Conservation (phyloP, 176 grass and related monocot genomes). For the Ensete glaucum region DNA sequence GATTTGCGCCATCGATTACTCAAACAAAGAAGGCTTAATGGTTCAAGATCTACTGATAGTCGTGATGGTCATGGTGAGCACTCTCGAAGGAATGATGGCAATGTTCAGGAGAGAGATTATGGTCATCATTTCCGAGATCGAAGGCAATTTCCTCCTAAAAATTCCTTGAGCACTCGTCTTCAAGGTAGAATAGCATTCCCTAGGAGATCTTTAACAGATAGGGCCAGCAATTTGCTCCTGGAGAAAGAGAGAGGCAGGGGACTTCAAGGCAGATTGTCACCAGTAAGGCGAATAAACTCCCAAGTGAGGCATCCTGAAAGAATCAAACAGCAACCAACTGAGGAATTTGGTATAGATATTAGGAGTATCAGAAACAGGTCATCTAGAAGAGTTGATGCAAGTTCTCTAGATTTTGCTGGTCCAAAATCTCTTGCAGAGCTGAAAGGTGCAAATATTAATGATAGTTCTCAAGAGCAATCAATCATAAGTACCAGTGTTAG, state of each 20-base stretch:
- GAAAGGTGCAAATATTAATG: slow-evolving; percentile 14
- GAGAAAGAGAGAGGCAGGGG: slow-evolving; percentile 54
- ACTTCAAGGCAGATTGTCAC: slow-evolving; percentile 39
- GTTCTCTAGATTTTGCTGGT: slow-evolving; percentile 32
- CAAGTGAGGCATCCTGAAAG: slow-evolving; percentile 33
- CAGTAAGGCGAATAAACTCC: slow-evolving; percentile 32
- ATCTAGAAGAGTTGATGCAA: slow-evolving; percentile 25
- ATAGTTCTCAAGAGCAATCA: background rate
- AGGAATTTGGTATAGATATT: slow-evolving; percentile 29
- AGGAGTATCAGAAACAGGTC: slow-evolving; percentile 29
- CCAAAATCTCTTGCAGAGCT: slow-evolving; percentile 46
- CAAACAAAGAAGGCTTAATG: slow-evolving; percentile 59
- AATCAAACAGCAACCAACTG: slow-evolving; percentile 26
- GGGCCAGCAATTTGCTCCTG: slow-evolving; percentile 23
- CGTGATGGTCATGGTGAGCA: slow-evolving; percentile 29
- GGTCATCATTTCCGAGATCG: slow-evolving; percentile 26
- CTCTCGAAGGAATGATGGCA: slow-evolving; percentile 14
- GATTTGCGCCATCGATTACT: slow-evolving; percentile 73
- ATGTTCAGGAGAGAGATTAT: slow-evolving; percentile 1
- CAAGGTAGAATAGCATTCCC: slow-evolving; percentile 84
- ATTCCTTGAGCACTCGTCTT: slow-evolving; percentile 50
- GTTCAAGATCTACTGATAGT: slow-evolving; percentile 35
- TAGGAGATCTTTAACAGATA: slow-evolving; percentile 39
- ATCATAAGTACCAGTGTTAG: background rate
- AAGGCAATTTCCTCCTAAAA: slow-evolving; percentile 31